Evolutionary conservation across 2,329 filamentous ascomycete genomes (phyloP).

Genomic region (Xylariaceae sp.): DNA sequence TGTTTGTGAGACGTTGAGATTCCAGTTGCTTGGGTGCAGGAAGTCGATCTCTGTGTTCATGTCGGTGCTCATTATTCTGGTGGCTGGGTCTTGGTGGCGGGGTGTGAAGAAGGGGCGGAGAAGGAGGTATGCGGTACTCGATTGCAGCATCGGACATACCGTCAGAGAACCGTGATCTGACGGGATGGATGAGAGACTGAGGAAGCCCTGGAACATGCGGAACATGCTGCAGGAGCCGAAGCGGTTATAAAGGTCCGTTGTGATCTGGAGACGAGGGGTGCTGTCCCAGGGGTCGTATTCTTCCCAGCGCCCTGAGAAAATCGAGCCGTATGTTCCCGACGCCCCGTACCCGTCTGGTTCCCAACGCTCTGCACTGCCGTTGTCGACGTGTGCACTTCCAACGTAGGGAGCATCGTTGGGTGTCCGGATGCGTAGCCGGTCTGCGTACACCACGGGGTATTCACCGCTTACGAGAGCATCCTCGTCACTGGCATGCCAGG

Average conservation of each 20-base stretch:
- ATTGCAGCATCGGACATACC: slow-evolving; percentile 70
- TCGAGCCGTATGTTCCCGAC: slow-evolving; percentile 62
- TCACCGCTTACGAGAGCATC: slow-evolving; percentile 43
- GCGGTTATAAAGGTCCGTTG: slow-evolving; percentile 73
- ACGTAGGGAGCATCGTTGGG: slow-evolving; percentile 65
- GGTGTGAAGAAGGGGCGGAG: slow-evolving; percentile 77
- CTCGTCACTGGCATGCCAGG: slow-evolving; percentile 54
- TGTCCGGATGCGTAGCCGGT: slow-evolving; percentile 64
- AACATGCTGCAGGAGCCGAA: slow-evolving; percentile 79
- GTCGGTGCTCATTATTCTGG: slow-evolving; percentile 1
- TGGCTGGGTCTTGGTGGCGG: slow-evolving; percentile 35
- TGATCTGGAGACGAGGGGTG: slow-evolving; percentile 59
- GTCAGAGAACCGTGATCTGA: slow-evolving; percentile 72
- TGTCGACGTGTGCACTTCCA: slow-evolving; percentile 67
- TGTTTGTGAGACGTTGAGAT: slow-evolving; percentile 42
- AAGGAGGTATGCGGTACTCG: slow-evolving; percentile 74
- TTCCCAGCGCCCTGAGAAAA: slow-evolving; percentile 76
- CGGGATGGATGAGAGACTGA: slow-evolving; percentile 66
- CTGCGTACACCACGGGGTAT: slow-evolving; percentile 62
- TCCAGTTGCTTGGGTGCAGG: slow-evolving; percentile 56
- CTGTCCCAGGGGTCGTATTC: slow-evolving; percentile 78
- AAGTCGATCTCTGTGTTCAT: slow-evolving; percentile 35
- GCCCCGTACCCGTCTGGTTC: slow-evolving; percentile 62
- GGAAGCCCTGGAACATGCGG: slow-evolving; percentile 87
- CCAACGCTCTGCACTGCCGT: slow-evolving; percentile 72